Evolutionary conservation across 257 asterid species (phyloP), one percentile per base, ranked within the genome.

Genomic region (Solanum sitiens): DNA sequence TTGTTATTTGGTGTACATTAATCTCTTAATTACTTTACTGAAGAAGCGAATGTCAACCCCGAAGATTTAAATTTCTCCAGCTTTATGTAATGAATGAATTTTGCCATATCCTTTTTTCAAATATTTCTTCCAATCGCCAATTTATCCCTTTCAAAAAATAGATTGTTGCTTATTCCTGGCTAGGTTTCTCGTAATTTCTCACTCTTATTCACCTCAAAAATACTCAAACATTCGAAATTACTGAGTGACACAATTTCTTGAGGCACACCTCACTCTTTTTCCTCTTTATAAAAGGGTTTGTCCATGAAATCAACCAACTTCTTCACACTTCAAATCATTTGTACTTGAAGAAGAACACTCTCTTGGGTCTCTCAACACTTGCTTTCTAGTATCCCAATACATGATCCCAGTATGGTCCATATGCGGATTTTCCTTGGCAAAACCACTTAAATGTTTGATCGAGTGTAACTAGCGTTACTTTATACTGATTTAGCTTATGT

Each of bases 111-210:
- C 63, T 16, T 8, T 0, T 5, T 86, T 25, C 39, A 86, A 88
- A 83, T 77, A 80, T 3, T 33, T 33, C 37, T 3, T 33, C 37
- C 37, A 35, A 35, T 35, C 37, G 37, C 37, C 37, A 35, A 86
- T 86, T 74, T 45, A 23, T 4, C 91, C 91, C 44, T 86, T 68
- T 63, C 90, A 53, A 75, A 86, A 87, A 35, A 86, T 20, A 5
- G 37, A 35, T 87, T 35, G 84, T 87, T 89, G 16, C 53, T 74
- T 2, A 18, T 27, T 11, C 11, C 11, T 1, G 3, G 25, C 3
- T 6, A 3, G 7, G 7, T 13, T 25, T 18, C n/a, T 50, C n/a
- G 11, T 72, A 21, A 88, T 45, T 30, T 15, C 35, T 88, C 86
- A 1, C 30, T 63, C 68, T 87, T 87, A 25, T 87, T 90, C 65